Evolutionary conservation across 192 early-diverging fungal species (phyloP).

Genomic region (Paraglomus brasilianum): DNA sequence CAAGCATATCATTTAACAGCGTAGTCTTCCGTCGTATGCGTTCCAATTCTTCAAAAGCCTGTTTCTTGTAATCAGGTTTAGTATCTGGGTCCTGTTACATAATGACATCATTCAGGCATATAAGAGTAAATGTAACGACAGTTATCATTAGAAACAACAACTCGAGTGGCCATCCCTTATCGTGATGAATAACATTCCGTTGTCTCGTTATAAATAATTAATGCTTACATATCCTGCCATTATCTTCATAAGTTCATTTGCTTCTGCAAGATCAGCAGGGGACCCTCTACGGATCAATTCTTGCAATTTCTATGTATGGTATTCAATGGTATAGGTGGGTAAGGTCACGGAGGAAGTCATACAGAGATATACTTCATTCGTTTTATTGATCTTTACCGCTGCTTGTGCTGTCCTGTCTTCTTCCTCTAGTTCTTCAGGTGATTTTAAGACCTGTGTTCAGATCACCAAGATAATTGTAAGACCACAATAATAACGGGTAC

Average conservation of each 20-base stretch:
- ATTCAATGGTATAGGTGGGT: not conserved
- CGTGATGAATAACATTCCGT: not conserved
- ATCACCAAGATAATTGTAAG: not conserved
- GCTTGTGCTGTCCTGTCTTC: constrained; percentile 86
- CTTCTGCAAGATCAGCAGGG: constrained; percentile 90
- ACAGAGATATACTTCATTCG: constrained; percentile 16
- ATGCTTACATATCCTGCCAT: constrained; percentile 90
- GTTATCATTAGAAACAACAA: not conserved
- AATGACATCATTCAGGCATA: too few species aligned
- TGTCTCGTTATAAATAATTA: not conserved
- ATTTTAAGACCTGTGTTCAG: constrained; percentile 69
- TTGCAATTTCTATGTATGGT: constrained; percentile 76
- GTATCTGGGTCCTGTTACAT: constrained; percentile 46
- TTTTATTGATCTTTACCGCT: constrained; percentile 52
- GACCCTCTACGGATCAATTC: constrained; percentile 93
- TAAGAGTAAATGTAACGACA: not conserved
- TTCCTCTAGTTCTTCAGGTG: constrained; percentile 91
- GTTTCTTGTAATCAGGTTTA: constrained; percentile 85
- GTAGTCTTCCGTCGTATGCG: constrained; percentile 73
- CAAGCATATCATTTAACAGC: constrained; percentile 80
- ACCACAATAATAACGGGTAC: not conserved
- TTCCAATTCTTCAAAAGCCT: constrained; percentile 78
- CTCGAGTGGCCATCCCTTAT: not conserved
- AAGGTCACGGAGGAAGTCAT: not conserved
- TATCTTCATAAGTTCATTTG: constrained; percentile 97